Evolutionary conservation across 352 stramenopile species (phyloP).

Genomic region (Phytophthora hybrid): DNA sequence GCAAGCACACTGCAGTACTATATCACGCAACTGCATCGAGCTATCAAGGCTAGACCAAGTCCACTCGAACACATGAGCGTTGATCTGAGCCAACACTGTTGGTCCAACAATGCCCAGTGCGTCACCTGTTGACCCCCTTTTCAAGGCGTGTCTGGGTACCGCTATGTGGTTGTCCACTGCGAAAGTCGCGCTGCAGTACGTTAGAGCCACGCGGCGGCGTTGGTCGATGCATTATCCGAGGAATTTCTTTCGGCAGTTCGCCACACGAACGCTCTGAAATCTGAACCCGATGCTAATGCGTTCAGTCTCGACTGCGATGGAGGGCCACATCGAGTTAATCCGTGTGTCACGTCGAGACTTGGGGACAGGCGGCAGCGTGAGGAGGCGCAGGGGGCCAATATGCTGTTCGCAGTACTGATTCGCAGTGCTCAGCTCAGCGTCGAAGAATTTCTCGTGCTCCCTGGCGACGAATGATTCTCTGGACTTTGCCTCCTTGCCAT

Average conservation of each 20-base stretch:
- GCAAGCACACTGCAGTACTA: too few species aligned
- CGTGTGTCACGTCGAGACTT: conserved; percentile 29
- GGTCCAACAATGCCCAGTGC: not conserved
- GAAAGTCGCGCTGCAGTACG: not conserved
- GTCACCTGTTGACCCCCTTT: not conserved
- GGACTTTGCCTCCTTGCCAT: conserved; percentile 5
- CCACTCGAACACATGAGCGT: not conserved
- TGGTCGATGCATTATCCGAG: not conserved
- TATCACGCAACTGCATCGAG: too few species aligned
- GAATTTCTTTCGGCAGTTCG: not conserved
- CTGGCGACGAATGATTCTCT: conserved; percentile 4
- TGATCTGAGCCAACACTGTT: not conserved
- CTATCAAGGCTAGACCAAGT: too few species aligned
- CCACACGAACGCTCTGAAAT: conserved; percentile 30
- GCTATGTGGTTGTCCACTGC: not conserved
- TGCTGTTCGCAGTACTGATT: not conserved
- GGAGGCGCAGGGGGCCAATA: not conserved
- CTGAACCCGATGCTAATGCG: conserved; percentile 32
- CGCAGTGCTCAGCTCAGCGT: not conserved
- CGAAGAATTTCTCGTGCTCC: conserved; percentile 17
- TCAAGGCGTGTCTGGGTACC: not conserved
- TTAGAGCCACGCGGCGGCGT: too few species aligned
- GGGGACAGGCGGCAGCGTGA: conserved; percentile 30
- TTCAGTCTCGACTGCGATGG: conserved; percentile 11
- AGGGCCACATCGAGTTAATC: conserved; percentile 12